phyloP scores from a whole-genome alignment of 1,139 yeast species.

The Ashbya aceris region DNA sequence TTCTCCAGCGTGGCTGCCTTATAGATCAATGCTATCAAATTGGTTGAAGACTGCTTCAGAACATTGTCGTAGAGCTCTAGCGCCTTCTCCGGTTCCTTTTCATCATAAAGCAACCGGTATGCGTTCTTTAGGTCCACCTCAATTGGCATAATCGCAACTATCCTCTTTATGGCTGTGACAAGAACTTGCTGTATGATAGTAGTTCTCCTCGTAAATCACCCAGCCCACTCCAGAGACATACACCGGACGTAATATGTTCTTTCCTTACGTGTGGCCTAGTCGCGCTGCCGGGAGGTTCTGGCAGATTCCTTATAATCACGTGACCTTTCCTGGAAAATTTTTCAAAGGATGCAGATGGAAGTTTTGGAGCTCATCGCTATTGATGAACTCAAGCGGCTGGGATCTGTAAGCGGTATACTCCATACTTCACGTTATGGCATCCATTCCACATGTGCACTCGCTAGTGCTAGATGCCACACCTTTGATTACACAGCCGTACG shows the following conservation, averaged over 20 bases:
- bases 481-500: constrained; percentile 74
- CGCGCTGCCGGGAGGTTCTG: too few species aligned
- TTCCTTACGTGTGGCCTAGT: too few species aligned
- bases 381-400: neutral
- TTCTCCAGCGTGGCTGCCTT: constrained; percentile 52
- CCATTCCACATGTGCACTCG: constrained; percentile 35
- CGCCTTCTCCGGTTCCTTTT: constrained; percentile 34
- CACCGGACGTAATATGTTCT: too few species aligned
- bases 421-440: neutral
- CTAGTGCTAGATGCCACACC: constrained; percentile 93
- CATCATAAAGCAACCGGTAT: constrained; percentile 30
- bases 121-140: constrained; percentile 23
- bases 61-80: constrained; percentile 29
- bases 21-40: constrained; percentile 46
- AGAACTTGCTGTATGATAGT: too few species aligned
- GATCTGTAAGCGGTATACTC: neutral
- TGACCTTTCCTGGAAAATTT: constrained; percentile 20
- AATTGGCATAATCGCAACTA: constrained; percentile 17
- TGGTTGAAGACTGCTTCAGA: constrained; percentile 33
- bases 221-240: too few species aligned
- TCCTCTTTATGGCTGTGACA: neutral
- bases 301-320: constrained; percentile 2
- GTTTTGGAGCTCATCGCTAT: neutral
- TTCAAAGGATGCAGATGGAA: neutral
- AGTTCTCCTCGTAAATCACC: too few species aligned